Conservation (phyloP, 495 filamentous ascomycete species). For the Penicillium verhagenii region DNA sequence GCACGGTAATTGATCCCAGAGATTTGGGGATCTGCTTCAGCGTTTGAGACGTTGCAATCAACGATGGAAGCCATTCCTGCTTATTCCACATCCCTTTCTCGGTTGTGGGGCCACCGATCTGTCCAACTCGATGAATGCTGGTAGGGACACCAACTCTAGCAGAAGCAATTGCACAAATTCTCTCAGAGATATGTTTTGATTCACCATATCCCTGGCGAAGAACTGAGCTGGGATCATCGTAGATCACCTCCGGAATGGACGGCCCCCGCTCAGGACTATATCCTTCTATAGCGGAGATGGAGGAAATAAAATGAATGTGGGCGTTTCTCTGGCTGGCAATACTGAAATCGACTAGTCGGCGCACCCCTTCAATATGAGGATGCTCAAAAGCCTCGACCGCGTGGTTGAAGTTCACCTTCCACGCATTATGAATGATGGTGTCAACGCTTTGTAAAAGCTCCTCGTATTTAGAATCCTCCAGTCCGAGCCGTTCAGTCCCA, state of each 20-base stretch:
- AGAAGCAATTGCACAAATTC: constrained; percentile 45
- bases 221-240: constrained; percentile 32
- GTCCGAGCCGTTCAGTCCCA: constrained; percentile 6
- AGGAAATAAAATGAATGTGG: constrained; percentile 54
- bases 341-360: constrained; percentile 51
- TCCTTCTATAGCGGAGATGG: constrained; percentile 37
- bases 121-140: constrained; percentile 52
- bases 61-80: constrained; percentile 26
- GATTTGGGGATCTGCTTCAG: constrained; percentile 17
- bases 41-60: constrained; percentile 21
- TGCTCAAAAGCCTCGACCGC: constrained; percentile 47
- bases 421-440: constrained; percentile 58
- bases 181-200: constrained; percentile 52
- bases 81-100: constrained; percentile 27
- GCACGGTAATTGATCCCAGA: constrained; percentile 11
- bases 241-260: constrained; percentile 43
- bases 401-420: constrained; percentile 62
- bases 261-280: constrained; percentile 2
- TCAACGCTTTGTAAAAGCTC: constrained; percentile 21
- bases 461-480: constrained; percentile 13
- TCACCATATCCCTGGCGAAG: constrained; percentile 49
- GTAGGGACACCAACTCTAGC: constrained; percentile 36
- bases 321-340: constrained; percentile 26
- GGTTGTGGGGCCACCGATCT: constrained; percentile 48
- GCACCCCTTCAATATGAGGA: constrained; percentile 50